Conservation (phyloP, 2,329 filamentous ascomycete genomes). For the Aspergillus aculeatus region DNA sequence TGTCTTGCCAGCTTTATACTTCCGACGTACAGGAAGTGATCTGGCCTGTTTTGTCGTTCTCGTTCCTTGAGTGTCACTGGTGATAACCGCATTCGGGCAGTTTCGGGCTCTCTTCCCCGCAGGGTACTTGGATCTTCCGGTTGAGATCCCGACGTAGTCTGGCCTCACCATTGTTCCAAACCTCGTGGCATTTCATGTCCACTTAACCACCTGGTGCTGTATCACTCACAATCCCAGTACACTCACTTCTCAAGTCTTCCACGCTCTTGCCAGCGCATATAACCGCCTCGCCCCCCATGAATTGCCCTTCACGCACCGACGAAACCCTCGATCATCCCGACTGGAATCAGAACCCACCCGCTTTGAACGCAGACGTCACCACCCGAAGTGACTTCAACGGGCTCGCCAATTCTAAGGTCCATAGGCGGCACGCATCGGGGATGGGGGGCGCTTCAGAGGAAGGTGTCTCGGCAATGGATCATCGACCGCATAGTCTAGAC, state of each 20-base stretch:
- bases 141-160: slow-evolving; percentile 2
- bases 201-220: background rate
- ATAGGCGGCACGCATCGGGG: slow-evolving; percentile 40
- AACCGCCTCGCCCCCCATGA: slow-evolving; percentile 48
- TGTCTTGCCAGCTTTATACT: background rate
- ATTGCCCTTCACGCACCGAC: slow-evolving; percentile 64
- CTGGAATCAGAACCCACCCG: slow-evolving; percentile 63
- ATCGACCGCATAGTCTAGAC: slow-evolving; percentile 22
- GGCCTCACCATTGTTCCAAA: background rate
- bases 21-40: background rate
- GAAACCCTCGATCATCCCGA: slow-evolving; percentile 52
- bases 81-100: slow-evolving; percentile 20
- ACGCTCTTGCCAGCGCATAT: background rate
- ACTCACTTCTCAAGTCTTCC: background rate
- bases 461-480: slow-evolving; percentile 24
- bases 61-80: slow-evolving; percentile 4
- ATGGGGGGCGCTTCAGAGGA: slow-evolving; percentile 22
- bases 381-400: slow-evolving; percentile 63
- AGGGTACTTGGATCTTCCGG: slow-evolving; percentile 9
- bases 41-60: slow-evolving; percentile 2
- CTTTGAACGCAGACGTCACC: slow-evolving; percentile 59
- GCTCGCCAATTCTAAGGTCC: slow-evolving; percentile 57
- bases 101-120: slow-evolving; percentile 21
- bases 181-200: background rate
- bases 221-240: background rate